phyloP scores from a whole-genome alignment of 352 stramenopile species.

The Plasmopara muralis region DNA sequence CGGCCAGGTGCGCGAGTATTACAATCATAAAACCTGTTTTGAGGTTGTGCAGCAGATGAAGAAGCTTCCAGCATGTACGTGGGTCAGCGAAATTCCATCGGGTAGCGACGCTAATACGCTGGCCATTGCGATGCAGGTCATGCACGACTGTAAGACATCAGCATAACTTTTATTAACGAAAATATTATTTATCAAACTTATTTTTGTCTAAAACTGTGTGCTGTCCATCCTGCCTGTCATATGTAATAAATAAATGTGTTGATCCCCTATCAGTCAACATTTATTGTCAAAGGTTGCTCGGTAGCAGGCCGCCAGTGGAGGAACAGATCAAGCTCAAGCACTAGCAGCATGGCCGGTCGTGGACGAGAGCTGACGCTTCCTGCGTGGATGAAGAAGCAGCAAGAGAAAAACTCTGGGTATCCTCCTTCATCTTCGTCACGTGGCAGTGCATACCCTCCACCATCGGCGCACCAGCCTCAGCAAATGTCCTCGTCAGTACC shows the following conservation, averaged over 20 bases:
- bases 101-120: conserved; percentile 31
- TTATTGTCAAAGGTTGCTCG: background rate
- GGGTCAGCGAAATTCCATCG: conserved; percentile 24
- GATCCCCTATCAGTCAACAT: background rate
- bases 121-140: conserved; percentile 37
- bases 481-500: conserved; percentile 18
- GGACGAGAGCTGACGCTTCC: conserved; percentile 80
- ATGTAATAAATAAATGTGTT: background rate
- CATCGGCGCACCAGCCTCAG: conserved; percentile 10
- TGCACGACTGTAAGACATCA: conserved; percentile 29
- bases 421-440: conserved; percentile 10
- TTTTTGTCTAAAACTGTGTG: background rate
- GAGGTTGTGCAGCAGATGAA: conserved; percentile 23
- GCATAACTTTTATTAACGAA: conserved; percentile 5
- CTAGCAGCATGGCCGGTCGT: conserved; percentile 56
- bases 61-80: conserved; percentile 34
- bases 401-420: conserved; percentile 18
- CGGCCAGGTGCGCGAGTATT: conserved; percentile 34
- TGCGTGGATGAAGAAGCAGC: conserved; percentile 86
- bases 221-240: background rate
- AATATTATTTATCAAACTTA: background rate
- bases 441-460: conserved; percentile 13
- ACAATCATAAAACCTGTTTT: conserved; percentile 27
- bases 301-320: conserved; percentile 12
- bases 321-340: conserved; percentile 12